phyloP scores from a whole-genome alignment of 208 protist genomes.

The Acanthamoeba culbertsoni region DNA sequence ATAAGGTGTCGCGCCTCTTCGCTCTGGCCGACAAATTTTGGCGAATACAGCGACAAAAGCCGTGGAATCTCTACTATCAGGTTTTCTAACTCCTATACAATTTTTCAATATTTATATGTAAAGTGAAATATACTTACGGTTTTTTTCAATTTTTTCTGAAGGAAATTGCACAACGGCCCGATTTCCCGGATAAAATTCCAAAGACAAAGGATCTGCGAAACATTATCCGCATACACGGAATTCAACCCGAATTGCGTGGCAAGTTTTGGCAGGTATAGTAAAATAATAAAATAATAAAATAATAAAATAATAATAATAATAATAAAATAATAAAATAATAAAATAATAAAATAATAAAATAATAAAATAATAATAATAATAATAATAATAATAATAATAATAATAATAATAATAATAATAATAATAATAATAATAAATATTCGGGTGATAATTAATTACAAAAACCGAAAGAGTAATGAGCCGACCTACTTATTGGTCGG shows the following conservation, averaged over 20 bases:
- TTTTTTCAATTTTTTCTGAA: neutral
- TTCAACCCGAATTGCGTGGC: conserved; percentile 25
- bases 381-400: too few relatives aligned
- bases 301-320: too few relatives aligned
- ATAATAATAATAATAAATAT: too few relatives aligned
- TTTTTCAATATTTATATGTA: neutral
- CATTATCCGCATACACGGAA: conserved; percentile 38
- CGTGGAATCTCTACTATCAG: conserved; percentile 31
- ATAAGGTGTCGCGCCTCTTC: conserved; percentile 43
- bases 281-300: too few relatives aligned
- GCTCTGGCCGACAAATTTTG: conserved; percentile 38
- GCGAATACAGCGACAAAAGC: neutral
- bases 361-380: too few relatives aligned
- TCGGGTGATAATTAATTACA: too few relatives aligned
- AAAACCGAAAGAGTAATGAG: too few relatives aligned
- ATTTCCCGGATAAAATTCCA: neutral
- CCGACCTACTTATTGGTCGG: too few relatives aligned
- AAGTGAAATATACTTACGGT: neutral
- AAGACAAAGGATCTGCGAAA: neutral
- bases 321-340: too few relatives aligned
- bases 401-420: too few relatives aligned
- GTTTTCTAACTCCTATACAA: neutral
- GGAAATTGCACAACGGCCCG: neutral
- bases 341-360: too few relatives aligned
- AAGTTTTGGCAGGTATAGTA: conserved; percentile 57